phyloP scores from a whole-genome alignment of 768 basidiomycete species.

The Pleurotus djamor region DNA sequence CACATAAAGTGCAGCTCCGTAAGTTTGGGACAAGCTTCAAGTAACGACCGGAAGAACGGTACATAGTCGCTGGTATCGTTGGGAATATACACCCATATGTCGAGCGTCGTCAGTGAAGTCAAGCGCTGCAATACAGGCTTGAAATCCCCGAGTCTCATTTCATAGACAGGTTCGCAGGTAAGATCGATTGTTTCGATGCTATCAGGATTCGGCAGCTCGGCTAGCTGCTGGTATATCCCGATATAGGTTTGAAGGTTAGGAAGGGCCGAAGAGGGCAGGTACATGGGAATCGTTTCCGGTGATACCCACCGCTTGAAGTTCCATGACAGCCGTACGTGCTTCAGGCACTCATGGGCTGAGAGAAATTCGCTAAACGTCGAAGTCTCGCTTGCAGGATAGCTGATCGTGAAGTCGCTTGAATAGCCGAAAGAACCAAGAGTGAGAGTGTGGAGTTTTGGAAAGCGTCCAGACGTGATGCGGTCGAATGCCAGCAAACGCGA shows the following conservation, averaged over 20 bases:
- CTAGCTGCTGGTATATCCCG: conserved; percentile 46
- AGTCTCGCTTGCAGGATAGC: conserved; percentile 23
- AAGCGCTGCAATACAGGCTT: conserved; percentile 31
- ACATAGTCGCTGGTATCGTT: conserved; percentile 29
- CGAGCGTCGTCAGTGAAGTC: conserved; percentile 35
- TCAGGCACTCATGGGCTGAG: conserved; percentile 32
- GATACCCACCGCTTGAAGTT: conserved; percentile 51
- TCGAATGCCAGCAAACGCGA: conserved; percentile 42
- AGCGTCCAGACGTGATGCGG: conserved; percentile 33
- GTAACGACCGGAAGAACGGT: conserved; percentile 30
- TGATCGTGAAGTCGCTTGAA: conserved; percentile 39
- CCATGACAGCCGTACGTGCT: conserved; percentile 45
- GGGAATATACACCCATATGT: conserved; percentile 45
- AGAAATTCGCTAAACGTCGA: conserved; percentile 32
- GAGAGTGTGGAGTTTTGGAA: conserved; percentile 38
- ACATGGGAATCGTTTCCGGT: conserved; percentile 32
- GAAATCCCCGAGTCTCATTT: conserved; percentile 27
- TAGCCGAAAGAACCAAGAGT: conserved; percentile 52
- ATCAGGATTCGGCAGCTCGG: conserved; percentile 30
- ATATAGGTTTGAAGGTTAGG: conserved; percentile 38
- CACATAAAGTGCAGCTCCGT: conserved; percentile 53
- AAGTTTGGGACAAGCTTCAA: conserved; percentile 32
- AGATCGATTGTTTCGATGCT: conserved; percentile 41
- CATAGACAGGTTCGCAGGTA: conserved; percentile 47
- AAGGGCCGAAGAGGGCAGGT: conserved; percentile 24